Base-by-base conservation (phyloP, 331 rosid genomes). In the Pyrus hybrid region DNA sequence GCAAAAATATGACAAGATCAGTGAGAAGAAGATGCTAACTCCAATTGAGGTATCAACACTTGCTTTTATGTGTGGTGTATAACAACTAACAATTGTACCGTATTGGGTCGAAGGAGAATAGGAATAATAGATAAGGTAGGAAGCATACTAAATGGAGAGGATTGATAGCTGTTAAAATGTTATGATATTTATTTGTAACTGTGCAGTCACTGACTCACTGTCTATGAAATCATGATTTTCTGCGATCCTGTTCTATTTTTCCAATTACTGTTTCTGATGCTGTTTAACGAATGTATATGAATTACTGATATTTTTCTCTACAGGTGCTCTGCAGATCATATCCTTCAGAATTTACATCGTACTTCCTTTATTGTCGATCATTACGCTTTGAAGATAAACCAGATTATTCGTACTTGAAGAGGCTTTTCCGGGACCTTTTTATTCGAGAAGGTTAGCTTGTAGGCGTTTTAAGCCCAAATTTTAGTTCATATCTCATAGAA, bases 321-420 rank as follows among this genome's bases (percentile, higher is more conserved):
- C 84, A 95, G 99, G 92, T 83, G 41, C 92, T 95, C n/a, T 95
- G 99, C 90, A 90, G 89, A 86, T 88, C 97, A 21, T 84, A 87
- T 87, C 97, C 97, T 56, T 85, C 85, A 71, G 99, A 95, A 70
- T 92, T 95, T 80, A 91, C 98, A 8, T 95, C 99, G 3, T 95
- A 89, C 86, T 95, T 95, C 80, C 99, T 88, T 79, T 92, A 89
- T 49, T 92, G 99, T 79, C 97, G 98, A 28, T 85, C 99, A 0
- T 80, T 95, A 87, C 90, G 98, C 71, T 95, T 95, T 82, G 99
- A 95, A 80, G 99, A 95, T 85, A 92, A 92, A 80, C 99, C 99
- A 57, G 97, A 95, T 86, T 95, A 95, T 86, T 84, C 99, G 3
- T 95, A 92, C 79, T 89, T 92, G 76, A 95, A 95, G 85, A 90